phyloP scores from a whole-genome alignment of 2,329 filamentous ascomycete species.

The Epichloe festucae region DNA sequence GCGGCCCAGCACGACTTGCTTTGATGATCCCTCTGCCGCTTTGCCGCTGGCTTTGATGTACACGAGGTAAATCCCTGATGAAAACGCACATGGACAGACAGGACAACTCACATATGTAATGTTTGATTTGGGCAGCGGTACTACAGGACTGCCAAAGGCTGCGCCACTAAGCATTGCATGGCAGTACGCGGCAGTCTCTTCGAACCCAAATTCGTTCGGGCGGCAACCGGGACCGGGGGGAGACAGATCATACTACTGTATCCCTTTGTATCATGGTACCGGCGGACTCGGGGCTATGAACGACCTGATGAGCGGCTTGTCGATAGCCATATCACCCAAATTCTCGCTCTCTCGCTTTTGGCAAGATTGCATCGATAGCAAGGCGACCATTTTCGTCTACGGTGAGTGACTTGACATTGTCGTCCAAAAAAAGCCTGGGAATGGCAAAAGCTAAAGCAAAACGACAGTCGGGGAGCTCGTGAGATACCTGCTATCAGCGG shows the following conservation, averaged over 20 bases:
- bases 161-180: neutral
- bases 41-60: slow-evolving; percentile 2
- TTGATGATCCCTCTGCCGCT: neutral
- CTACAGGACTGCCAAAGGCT: slow-evolving; percentile 6
- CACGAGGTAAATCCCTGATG: slow-evolving; percentile 1
- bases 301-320: slow-evolving; percentile 4
- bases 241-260: slow-evolving; percentile 3
- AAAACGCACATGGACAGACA: neutral
- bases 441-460: neutral
- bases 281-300: slow-evolving; percentile 1
- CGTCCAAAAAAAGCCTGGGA: neutral
- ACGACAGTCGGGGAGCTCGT: slow-evolving; percentile 5
- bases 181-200: neutral
- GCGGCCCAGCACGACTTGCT: slow-evolving; percentile 2
- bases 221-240: slow-evolving; percentile 2
- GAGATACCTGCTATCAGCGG: slow-evolving; percentile 3
- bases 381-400: slow-evolving; percentile 4
- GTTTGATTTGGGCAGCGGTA: neutral
- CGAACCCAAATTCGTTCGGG: neutral
- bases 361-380: slow-evolving; percentile 6
- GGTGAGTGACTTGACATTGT: neutral
- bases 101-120: neutral
- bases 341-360: slow-evolving; percentile 6
- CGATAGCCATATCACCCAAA: slow-evolving; percentile 4
- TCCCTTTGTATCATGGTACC: slow-evolving; percentile 6